Base-by-base conservation (phyloP, 257 asterid genomes). In the Gentiana dahurica region DNA sequence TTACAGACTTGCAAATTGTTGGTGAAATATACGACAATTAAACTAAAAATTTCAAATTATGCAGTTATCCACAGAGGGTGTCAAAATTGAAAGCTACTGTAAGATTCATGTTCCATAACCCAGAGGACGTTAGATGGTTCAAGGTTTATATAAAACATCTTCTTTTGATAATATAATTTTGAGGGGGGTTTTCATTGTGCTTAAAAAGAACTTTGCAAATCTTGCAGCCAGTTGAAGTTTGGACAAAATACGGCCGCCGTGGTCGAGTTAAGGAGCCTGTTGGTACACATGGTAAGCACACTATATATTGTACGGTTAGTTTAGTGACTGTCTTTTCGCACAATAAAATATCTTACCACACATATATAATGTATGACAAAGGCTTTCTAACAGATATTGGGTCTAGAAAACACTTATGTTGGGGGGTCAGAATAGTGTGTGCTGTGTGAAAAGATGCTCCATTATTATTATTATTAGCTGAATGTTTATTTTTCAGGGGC, bases 71-170 rank as follows among this genome's bases (percentile, higher is more conserved):
- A n/a, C 95, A 75, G 58, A 80, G 97, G 65, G 99, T 92, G 38
- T 92, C 99, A 36, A 92, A 92, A 82, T 55, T 71, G 49, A 92
- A 85, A 75, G 90, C 99, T 11, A 83, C 95, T 1, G 95, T 88
- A 69, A 77, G 97, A 59, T 92, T 72, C 71, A 88, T 92, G 99
- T 88, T 92, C 61, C 99, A 88, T 65, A 92, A 61, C 65, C 97
- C 97, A 1, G 99, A 92, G 76, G 99, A 92, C 62, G 97, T 92
- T 59, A 88, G 65, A 83, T 92, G 97, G 97, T 92, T 92, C 94
- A 92, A 88, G 97, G 99, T 88, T 61, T 66, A 4, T 10, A 68
- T 39, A 38, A 11, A 6, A 24, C 24, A 0, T 0, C 50, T 58
- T 5, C 12, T 36, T 34, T 54, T 34, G 34, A 53, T 57, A 8